These are phyloP conservation scores for Alternaria sp. DNA, from an alignment of 2,329 filamentous ascomycete species.

Conservation along the genomic window DNA sequence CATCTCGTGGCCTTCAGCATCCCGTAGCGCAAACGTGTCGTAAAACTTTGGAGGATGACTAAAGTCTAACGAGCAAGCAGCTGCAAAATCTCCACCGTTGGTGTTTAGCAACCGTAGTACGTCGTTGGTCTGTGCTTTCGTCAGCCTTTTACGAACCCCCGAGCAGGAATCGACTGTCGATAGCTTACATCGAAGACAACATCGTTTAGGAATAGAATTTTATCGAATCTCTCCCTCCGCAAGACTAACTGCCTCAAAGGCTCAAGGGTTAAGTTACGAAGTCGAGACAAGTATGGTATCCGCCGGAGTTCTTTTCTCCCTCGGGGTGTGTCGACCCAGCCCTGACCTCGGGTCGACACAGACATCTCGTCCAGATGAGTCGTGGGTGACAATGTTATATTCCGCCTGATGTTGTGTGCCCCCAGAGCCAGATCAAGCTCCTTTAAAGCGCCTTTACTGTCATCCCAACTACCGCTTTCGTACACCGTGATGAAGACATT, in stretches of 20 bases:
- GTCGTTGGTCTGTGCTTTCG: slow-evolving; percentile 57
- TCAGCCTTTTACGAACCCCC: no score
- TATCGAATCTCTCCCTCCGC: slow-evolving; percentile 8
- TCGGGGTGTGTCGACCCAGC: slow-evolving; percentile 53
- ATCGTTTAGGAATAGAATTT: not conserved
- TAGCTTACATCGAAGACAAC: not conserved
- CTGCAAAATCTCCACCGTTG: slow-evolving; percentile 60
- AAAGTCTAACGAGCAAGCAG: slow-evolving; percentile 59
- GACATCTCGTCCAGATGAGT: slow-evolving; percentile 48
- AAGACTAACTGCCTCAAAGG: slow-evolving; percentile 62
- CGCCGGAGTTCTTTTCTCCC: slow-evolving; percentile 65
- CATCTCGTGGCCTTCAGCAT: slow-evolving; percentile 60
- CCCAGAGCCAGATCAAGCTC: slow-evolving; percentile 64
- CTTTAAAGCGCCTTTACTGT: slow-evolving; percentile 67
- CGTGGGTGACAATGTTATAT: slow-evolving; percentile 64
- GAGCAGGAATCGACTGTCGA: no score
- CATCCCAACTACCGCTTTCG: slow-evolving; percentile 73
- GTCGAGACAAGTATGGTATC: slow-evolving; percentile 70
- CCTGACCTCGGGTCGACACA: not conserved
- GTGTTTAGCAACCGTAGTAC: slow-evolving; percentile 60
- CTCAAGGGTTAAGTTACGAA: slow-evolving; percentile 69
- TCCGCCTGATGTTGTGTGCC: slow-evolving; percentile 60
- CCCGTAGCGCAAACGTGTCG: slow-evolving; percentile 69
- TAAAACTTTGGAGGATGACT: slow-evolving; percentile 63
- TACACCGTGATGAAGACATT: slow-evolving; percentile 73